Percentiles rank a stretch among this genome's conserved stretches.
phyloP scores from a whole-genome alignment of 1,284 basidiomycete genomes.

The Trametes sp. region DNA sequence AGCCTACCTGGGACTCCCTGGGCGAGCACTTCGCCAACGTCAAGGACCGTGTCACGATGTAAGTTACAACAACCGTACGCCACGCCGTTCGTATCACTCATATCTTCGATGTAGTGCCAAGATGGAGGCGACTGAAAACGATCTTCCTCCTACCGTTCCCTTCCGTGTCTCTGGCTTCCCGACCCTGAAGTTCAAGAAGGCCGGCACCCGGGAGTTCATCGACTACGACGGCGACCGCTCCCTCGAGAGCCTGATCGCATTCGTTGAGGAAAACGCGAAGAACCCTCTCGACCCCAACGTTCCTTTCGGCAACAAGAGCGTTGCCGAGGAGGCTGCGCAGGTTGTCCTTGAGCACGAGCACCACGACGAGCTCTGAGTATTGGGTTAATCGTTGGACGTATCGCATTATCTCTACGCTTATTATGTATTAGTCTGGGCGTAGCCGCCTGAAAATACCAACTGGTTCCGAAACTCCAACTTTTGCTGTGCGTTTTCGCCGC shows the following conservation, averaged over 20 bases:
- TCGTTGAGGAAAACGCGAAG: constrained; percentile 83
- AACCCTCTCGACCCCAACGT: constrained; percentile 64
- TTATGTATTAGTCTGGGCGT: constrained; percentile 26
- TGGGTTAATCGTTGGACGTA: neutral
- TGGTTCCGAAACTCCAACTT: too few relatives aligned
- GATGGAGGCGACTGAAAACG: constrained; percentile 97
- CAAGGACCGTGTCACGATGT: constrained; percentile 89
- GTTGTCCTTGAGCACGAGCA: constrained; percentile 28
- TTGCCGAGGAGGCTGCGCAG: constrained; percentile 31
- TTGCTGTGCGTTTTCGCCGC: too few relatives aligned
- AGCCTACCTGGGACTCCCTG: constrained; percentile 93
- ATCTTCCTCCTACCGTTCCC: constrained; percentile 86
- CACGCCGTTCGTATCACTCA: constrained; percentile 26
- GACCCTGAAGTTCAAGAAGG: constrained; percentile 96
- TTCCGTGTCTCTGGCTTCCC: constrained; percentile 94
- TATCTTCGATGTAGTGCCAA: constrained; percentile 72
- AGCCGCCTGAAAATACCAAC: constrained; percentile 22
- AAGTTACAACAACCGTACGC: too few relatives aligned
- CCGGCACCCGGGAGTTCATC: constrained; percentile 86
- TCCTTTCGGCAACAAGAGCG: constrained; percentile 37
- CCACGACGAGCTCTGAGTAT: constrained; percentile 45
- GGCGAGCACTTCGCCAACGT: constrained; percentile 84
- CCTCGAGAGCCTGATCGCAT: constrained; percentile 85
- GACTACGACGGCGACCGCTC: constrained; percentile 95
- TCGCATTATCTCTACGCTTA: constrained; percentile 23